A percentile compares a stretch with the other conserved stretches of the same genome.
These are phyloP conservation scores for Epichloe brachyelytri DNA, from an alignment of 2,329 filamentous ascomycete species.

Conservation along the genomic window DNA sequence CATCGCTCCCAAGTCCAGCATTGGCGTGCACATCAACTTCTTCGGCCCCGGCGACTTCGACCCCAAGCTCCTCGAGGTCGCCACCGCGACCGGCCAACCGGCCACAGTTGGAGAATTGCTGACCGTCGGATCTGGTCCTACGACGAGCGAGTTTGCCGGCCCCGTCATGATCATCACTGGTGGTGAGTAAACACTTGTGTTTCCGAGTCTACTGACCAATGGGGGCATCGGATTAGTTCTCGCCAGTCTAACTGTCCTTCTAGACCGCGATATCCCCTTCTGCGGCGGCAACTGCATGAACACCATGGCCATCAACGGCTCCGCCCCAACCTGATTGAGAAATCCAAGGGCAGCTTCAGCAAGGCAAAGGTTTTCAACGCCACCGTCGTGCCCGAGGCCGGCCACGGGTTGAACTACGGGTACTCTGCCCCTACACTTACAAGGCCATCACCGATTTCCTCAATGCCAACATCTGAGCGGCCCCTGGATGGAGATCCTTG, in stretches of 20 bases:
- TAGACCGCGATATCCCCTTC: slow-evolving; percentile 38
- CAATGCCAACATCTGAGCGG: background rate
- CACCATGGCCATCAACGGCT: slow-evolving; percentile 23
- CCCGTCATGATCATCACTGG: slow-evolving; percentile 49
- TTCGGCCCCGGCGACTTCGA: slow-evolving; percentile 43
- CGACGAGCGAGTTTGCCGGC: slow-evolving; percentile 30
- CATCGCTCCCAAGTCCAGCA: slow-evolving; percentile 31
- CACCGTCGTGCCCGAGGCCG: slow-evolving; percentile 38
- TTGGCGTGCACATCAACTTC: slow-evolving; percentile 39
- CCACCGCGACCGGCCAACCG: slow-evolving; percentile 38
- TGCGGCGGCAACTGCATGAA: slow-evolving; percentile 48
- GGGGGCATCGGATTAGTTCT: too few relatives aligned
- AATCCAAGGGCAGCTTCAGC: slow-evolving; percentile 27
- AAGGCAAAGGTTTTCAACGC: slow-evolving; percentile 36
- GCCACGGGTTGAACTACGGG: slow-evolving; percentile 38
- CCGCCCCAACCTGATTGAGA: slow-evolving; percentile 28
- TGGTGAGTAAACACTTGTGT: slow-evolving; percentile 18
- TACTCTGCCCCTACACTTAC: slow-evolving; percentile 23
- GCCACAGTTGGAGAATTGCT: slow-evolving; percentile 46
- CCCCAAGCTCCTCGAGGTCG: slow-evolving; percentile 32
- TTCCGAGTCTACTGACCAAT: too few relatives aligned
- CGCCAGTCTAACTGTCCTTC: too few relatives aligned
- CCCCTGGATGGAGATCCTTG: background rate
- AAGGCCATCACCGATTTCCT: slow-evolving; percentile 24
- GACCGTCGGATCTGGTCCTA: slow-evolving; percentile 31